Conservation (phyloP, 495 filamentous ascomycete species). For the Penicillium verhagenii region DNA sequence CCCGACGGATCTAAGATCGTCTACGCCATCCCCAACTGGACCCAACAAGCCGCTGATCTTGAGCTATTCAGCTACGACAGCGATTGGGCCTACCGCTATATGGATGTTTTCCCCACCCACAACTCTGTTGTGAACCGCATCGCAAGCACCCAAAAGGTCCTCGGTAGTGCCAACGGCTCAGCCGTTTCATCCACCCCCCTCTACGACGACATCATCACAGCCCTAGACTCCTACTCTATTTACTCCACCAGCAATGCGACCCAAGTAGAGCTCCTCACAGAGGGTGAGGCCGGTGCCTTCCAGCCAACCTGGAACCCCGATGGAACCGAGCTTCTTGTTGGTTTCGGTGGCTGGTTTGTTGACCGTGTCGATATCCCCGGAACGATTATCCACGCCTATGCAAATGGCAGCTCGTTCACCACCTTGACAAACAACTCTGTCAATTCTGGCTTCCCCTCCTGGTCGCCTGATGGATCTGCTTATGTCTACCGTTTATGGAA, state of each 20-base stretch:
- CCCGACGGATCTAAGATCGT: constrained; percentile 13
- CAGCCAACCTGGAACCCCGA: constrained; percentile 15
- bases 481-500: constrained; percentile 11
- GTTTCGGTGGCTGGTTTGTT: constrained; percentile 14
- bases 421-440: constrained; percentile 1
- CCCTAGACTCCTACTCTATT: background rate
- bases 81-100: constrained; percentile 17
- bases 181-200: background rate
- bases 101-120: constrained; percentile 12
- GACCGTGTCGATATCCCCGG: constrained; percentile 1
- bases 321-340: constrained; percentile 8
- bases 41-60: constrained; percentile 1
- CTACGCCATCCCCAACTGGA: constrained; percentile 1
- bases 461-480: constrained; percentile 10
- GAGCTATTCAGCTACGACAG: constrained; percentile 12
- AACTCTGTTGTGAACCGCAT: background rate
- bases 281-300: constrained; percentile 9
- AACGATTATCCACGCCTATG: constrained; percentile 5
- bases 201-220: background rate
- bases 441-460: constrained; percentile 11
- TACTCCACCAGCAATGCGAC: background rate
- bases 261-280: background rate
- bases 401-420: constrained; percentile 8
- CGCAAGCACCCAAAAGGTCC: constrained; percentile 1
- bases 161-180: constrained; percentile 2